Percentiles rank a stretch among this genome's conserved stretches.
These are phyloP conservation scores for Friedmanniomyces endolithicus DNA, from an alignment of 495 filamentous ascomycete species.

Conservation along the genomic window DNA sequence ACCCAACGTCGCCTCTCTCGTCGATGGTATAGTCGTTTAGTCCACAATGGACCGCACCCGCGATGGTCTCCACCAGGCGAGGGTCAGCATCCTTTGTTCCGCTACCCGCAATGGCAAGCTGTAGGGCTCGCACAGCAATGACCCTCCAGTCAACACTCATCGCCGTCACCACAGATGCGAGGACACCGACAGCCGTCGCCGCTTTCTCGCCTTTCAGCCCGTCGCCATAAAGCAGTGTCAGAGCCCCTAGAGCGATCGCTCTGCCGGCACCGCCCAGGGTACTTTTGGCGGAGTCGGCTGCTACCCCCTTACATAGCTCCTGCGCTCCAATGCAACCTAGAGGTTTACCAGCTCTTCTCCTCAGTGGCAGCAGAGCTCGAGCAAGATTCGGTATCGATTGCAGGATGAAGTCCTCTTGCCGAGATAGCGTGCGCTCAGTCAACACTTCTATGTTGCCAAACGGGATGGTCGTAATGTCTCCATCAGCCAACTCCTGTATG, in stretches of 20 bases:
- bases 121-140: slow-evolving; percentile 8
- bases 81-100: not conserved
- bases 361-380: not conserved
- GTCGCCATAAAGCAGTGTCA: slow-evolving; percentile 1
- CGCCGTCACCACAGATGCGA: not conserved
- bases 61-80: slow-evolving; percentile 15
- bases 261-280: slow-evolving; percentile 10
- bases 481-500: not conserved
- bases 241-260: slow-evolving; percentile 13
- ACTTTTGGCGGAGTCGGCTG: slow-evolving; percentile 7
- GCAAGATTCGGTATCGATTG: not conserved
- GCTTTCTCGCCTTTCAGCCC: slow-evolving; percentile 8
- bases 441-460: slow-evolving; percentile 4
- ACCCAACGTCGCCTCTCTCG: slow-evolving; percentile 78
- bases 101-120: not conserved
- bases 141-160: slow-evolving; percentile 16
- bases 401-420: slow-evolving; percentile 10
- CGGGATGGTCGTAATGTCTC: not conserved
- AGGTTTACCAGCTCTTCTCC: not conserved
- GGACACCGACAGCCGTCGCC: not conserved
- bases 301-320: slow-evolving; percentile 3
- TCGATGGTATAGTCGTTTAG: slow-evolving; percentile 85
- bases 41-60: slow-evolving; percentile 20
- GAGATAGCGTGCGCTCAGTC: slow-evolving; percentile 4
- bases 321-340: slow-evolving; percentile 5